A percentile compares a stretch with the other conserved stretches of the same genome.
Evolutionary conservation across 306 rosid genomes (phyloP).

Genomic region (Alnus glutinosa): DNA sequence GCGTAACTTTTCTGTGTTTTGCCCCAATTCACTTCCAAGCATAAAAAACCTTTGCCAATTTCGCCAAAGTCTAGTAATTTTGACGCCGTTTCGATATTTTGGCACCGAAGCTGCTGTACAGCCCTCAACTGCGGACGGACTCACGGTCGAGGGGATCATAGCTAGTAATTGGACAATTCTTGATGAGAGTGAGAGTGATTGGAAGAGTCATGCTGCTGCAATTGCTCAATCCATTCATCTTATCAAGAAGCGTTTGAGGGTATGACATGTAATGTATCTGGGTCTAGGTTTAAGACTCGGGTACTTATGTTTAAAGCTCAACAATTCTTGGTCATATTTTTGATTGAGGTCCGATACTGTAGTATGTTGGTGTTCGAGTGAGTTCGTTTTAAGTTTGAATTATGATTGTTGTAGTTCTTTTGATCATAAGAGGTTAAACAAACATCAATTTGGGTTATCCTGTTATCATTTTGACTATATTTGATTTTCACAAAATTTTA

Average conservation of each 20-base stretch:
- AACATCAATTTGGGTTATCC: not conserved
- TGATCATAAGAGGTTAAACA: not conserved
- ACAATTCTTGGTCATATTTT: not conserved
- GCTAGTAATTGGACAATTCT: conserved; percentile 65
- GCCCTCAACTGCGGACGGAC: conserved; percentile 74
- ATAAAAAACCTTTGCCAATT: not conserved
- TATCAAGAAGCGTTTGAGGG: conserved; percentile 87
- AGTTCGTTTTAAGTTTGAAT: not conserved
- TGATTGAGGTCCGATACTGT: not conserved
- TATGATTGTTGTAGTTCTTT: not conserved
- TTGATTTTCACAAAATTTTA: not conserved
- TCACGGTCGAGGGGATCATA: conserved; percentile 67
- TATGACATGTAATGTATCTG: conserved; percentile 18
- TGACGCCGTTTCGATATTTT: conserved; percentile 38
- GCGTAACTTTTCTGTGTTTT: conserved; percentile 4
- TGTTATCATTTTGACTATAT: not conserved
- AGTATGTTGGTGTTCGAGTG: not conserved
- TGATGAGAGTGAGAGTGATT: conserved; percentile 65
- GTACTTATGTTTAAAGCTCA: not conserved
- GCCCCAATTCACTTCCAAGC: conserved; percentile 21
- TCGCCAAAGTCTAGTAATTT: conserved; percentile 14
- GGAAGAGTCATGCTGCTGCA: conserved; percentile 92
- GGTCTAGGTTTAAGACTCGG: not conserved
- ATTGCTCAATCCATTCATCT: conserved; percentile 79
- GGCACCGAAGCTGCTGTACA: conserved; percentile 47